These are phyloP conservation scores for Phyllosticta paracitricarpa DNA, from an alignment of 2,329 filamentous ascomycete species.

Conservation along the genomic window DNA sequence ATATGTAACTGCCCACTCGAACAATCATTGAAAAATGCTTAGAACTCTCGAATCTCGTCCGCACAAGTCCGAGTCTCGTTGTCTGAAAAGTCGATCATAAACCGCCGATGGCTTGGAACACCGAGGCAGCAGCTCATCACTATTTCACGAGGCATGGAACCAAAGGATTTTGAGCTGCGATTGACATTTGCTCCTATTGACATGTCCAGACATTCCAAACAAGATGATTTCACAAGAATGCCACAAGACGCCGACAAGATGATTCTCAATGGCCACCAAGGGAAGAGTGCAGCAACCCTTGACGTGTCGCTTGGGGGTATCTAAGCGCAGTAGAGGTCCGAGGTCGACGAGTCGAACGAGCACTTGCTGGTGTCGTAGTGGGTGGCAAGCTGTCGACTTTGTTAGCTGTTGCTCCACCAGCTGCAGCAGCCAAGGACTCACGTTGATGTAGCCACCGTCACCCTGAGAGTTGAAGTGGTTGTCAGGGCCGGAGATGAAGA, in stretches of 20 bases:
- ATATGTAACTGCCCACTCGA: background rate
- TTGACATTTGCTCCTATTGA: background rate
- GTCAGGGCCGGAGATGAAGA: conserved; percentile 8
- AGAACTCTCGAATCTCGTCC: too few relatives aligned
- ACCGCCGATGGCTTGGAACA: too few relatives aligned
- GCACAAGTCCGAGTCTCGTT: too few relatives aligned
- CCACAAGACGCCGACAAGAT: background rate
- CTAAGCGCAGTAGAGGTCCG: conserved; percentile 8
- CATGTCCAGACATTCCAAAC: background rate
- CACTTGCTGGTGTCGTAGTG: conserved; percentile 7
- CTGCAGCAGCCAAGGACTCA: background rate
- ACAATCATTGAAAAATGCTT: too few relatives aligned
- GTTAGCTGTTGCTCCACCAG: background rate
- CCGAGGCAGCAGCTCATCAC: background rate
- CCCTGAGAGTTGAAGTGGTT: conserved; percentile 9
- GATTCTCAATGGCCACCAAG: background rate
- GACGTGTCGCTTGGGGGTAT: background rate
- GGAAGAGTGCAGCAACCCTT: background rate
- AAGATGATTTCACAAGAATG: background rate
- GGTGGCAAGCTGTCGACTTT: background rate
- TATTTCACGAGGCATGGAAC: background rate
- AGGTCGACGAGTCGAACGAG: conserved; percentile 2
- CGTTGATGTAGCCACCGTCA: conserved; percentile 8
- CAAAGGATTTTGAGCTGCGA: background rate
- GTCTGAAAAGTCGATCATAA: too few relatives aligned